Evolutionary conservation across 2,329 filamentous ascomycete species (phyloP).

Genomic region (Diaporthe destruens): DNA sequence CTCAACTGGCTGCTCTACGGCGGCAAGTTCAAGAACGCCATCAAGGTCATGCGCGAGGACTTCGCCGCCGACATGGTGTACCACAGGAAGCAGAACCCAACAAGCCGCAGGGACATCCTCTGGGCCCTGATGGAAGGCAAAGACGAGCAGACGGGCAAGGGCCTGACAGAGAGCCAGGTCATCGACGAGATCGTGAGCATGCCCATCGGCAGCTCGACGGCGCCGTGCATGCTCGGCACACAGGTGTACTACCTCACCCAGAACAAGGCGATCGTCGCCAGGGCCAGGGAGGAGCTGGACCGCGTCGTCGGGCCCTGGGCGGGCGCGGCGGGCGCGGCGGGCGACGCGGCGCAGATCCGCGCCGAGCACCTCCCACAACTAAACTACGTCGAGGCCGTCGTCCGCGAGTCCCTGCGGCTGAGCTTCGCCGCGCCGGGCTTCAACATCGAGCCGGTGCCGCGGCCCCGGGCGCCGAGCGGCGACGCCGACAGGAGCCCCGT

Average conservation of each 20-base stretch:
- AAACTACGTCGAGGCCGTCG: conserved; percentile 65
- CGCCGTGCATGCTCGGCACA: conserved; percentile 59
- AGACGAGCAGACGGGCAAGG: conserved; percentile 72
- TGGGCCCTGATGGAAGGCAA: conserved; percentile 68
- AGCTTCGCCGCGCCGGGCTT: conserved; percentile 67
- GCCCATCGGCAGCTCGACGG: conserved; percentile 69
- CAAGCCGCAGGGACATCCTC: conserved; percentile 70
- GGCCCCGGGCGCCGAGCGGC: conserved; percentile 46
- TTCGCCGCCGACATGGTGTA: conserved; percentile 70
- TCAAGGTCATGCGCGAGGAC: conserved; percentile 62
- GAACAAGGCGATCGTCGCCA: conserved; percentile 61
- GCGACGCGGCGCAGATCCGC: conserved; percentile 55
- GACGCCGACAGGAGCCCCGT: conserved; percentile 57
- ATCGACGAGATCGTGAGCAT: conserved; percentile 78
- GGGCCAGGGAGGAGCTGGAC: conserved; percentile 67
- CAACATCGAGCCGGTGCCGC: conserved; percentile 63
- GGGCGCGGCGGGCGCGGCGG: too few relatives aligned
- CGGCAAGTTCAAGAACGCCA: conserved; percentile 66
- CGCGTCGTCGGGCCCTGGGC: conserved; percentile 55
- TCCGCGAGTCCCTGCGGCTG: conserved; percentile 68
- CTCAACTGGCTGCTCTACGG: conserved; percentile 66
- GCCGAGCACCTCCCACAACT: conserved; percentile 64
- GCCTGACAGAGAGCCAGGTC: conserved; percentile 69
- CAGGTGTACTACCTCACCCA: conserved; percentile 65
- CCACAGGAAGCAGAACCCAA: conserved; percentile 65